A percentile compares a stretch with the other conserved stretches of the same genome.
Conservation (phyloP, 192 early-diverging fungal species). For the Podila clonocystis region DNA sequence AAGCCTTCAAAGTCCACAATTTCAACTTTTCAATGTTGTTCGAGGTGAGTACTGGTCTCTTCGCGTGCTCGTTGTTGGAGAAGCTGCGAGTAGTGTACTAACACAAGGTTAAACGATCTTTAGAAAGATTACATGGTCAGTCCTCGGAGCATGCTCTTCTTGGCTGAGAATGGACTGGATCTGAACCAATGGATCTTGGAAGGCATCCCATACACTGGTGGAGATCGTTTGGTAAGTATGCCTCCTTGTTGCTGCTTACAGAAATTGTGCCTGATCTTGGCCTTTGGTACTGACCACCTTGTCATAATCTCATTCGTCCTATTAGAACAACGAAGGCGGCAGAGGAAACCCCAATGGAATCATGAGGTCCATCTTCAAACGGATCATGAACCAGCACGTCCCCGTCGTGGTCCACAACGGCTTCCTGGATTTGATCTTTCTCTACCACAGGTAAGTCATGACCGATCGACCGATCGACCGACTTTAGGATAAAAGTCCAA, state of each 20-base stretch:
- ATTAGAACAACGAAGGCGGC: conserved; percentile 53
- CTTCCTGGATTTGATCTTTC: conserved; percentile 89
- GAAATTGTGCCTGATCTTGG: background rate
- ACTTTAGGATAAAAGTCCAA: background rate
- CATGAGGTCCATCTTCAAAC: conserved; percentile 67
- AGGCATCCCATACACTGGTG: conserved; percentile 84
- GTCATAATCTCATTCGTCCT: background rate
- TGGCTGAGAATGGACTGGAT: conserved; percentile 89
- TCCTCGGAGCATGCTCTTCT: conserved; percentile 77
- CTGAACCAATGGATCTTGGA: conserved; percentile 77
- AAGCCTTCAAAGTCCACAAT: conserved; percentile 64
- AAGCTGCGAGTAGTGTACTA: background rate
- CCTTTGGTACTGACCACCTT: background rate
- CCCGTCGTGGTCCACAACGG: conserved; percentile 96
- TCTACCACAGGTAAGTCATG: conserved; percentile 74
- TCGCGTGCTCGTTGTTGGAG: background rate
- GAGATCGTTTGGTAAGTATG: conserved; percentile 50
- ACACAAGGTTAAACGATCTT: background rate
- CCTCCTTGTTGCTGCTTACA: background rate
- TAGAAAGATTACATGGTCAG: conserved; percentile 74
- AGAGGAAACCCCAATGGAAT: conserved; percentile 46
- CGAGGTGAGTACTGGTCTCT: conserved; percentile 24
- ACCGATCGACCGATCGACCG: background rate
- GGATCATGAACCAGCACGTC: conserved; percentile 57
- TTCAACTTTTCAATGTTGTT: conserved; percentile 59